Evolutionary conservation across 2,329 filamentous ascomycete species (phyloP).

Genomic region (Fusarium lyarnte): DNA sequence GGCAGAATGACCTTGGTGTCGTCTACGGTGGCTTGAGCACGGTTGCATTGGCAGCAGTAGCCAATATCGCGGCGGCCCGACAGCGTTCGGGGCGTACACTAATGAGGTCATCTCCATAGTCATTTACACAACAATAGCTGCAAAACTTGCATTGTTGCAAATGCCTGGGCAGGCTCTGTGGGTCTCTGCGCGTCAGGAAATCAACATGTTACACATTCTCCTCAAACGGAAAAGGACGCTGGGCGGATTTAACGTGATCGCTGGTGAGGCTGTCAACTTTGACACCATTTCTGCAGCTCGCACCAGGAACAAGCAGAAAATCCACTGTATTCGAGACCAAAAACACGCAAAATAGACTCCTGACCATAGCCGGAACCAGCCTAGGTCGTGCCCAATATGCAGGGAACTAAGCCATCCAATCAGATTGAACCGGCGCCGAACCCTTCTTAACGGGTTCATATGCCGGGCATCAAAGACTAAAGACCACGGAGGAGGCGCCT

Average conservation of each 20-base stretch:
- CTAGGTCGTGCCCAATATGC: constrained; percentile 33
- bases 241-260: not conserved
- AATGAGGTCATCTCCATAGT: constrained; percentile 29
- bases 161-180: not conserved
- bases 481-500: constrained; percentile 27
- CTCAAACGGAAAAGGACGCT: constrained; percentile 4
- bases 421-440: constrained; percentile 19
- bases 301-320: constrained; percentile 22
- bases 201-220: not conserved
- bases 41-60: not conserved
- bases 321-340: constrained; percentile 17
- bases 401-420: constrained; percentile 41
- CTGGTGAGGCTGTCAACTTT: constrained; percentile 14
- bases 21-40: constrained; percentile 6
- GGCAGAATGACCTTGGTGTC: not conserved
- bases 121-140: not conserved
- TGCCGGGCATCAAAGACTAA: constrained; percentile 26
- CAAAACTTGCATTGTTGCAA: not conserved
- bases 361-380: constrained; percentile 25
- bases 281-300: constrained; percentile 14
- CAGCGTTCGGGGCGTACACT: constrained; percentile 1
- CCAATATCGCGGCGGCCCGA: constrained; percentile 7
- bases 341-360: constrained; percentile 22
- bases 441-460: constrained; percentile 30
- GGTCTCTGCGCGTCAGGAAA: not conserved